Conservation (phyloP, 208 protist species). For the Crithidia thermophila region DNA sequence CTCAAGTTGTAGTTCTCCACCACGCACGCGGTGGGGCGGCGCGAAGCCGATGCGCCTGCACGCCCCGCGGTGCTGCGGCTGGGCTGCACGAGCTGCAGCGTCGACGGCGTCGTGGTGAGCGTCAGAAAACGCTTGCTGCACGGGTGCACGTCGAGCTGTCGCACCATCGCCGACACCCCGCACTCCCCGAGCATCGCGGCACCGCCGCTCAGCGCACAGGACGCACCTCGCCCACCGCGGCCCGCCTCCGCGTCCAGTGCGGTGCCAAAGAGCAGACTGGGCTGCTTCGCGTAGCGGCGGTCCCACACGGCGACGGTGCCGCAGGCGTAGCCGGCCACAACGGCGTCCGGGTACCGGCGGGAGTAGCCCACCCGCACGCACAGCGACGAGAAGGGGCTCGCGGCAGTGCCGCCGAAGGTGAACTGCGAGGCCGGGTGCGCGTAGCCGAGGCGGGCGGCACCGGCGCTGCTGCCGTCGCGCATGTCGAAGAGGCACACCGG, state of each 20-base stretch:
- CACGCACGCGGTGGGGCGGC: slow-evolving; percentile 5
- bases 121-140: slow-evolving; percentile 51
- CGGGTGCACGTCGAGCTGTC: slow-evolving; percentile 55
- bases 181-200: neutral
- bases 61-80: neutral
- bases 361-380: slow-evolving; percentile 53
- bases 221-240: neutral
- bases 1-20: slow-evolving; percentile 18
- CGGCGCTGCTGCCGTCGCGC: slow-evolving; percentile 16
- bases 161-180: slow-evolving; percentile 12
- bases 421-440: slow-evolving; percentile 26
- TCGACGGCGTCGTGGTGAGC: slow-evolving; percentile 50
- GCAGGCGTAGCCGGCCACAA: slow-evolving; percentile 65
- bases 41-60: too few relatives aligned
- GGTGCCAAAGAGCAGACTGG: slow-evolving; percentile 21
- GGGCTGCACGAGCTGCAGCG: slow-evolving; percentile 38
- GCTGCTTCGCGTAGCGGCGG: slow-evolving; percentile 26
- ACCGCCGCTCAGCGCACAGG: neutral
- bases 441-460: slow-evolving; percentile 42
- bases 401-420: neutral
- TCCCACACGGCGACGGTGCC: slow-evolving; percentile 52
- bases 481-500: slow-evolving; percentile 48
- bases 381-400: slow-evolving; percentile 12
- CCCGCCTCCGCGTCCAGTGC: slow-evolving; percentile 3
- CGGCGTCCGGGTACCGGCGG: slow-evolving; percentile 62